Base-by-base conservation (phyloP, 208 protist species). In the Crithidia sp. region DNA sequence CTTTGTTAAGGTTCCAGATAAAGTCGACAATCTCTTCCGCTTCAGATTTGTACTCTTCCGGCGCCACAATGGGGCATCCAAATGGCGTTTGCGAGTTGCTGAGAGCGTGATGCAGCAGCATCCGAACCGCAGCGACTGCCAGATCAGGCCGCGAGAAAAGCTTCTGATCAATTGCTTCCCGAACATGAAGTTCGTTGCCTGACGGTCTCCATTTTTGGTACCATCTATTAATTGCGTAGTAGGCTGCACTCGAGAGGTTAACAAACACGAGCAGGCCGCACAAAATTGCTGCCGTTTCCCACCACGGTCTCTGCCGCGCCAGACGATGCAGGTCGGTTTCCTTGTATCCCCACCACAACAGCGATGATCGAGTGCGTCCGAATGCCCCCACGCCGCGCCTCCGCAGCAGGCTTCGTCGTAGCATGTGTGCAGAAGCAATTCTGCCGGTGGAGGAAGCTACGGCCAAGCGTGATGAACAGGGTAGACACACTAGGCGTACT, bases 281-380 rank as follows among this genome's bases (percentile, higher is more conserved):
- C 66, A 91, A 81, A 64, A 95, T 89, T 0, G 85, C 88, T 5
- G 83, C 79, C 37, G 82, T 93, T 61, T 93, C 81, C 90, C 92
- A 96, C 92, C 92, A 95, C n/a, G 89, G 92, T 13, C 82, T 82
- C 66, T 90, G 74, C n/a, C 90, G 80, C 12, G 92, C 86, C 9
- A 93, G 44, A 14, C 92, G 86, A 73, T 96, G 90, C 16, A 90
- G 69, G 14, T 87, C 85, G 19, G 44, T 63, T 60, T 89, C 81
- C 55, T 92, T 92, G 69, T 84, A 87, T 8, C 82, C 79, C 86
- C 86, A 91, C 83, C 70, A 87, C 10, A 93, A 19, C 40, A 75
- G 45, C 5, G 62, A 69, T 4, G 54, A 39, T 10, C 54, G 19
- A 10, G 82, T 84, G 36, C 43, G 52, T 41, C 53, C 41, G 58